Evolutionary conservation across 2,329 filamentous ascomycete genomes (phyloP).

Genomic region (Diaporthe sp.): DNA sequence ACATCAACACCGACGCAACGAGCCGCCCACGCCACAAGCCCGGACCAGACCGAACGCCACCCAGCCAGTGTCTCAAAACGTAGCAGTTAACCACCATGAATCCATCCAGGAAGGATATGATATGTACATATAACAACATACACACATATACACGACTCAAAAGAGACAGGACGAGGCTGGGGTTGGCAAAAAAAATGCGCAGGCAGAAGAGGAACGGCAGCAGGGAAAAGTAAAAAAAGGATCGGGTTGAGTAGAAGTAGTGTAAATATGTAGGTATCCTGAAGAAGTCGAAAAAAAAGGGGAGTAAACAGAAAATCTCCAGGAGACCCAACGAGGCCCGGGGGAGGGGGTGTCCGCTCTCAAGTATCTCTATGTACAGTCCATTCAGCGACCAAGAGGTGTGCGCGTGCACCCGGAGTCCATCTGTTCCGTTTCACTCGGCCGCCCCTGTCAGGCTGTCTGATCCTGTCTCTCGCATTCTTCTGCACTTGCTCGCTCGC

Average conservation of each 20-base stretch:
- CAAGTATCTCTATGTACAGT: conserved; percentile 26
- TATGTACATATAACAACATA: neutral
- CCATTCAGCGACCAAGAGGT: neutral
- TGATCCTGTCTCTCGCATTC: neutral
- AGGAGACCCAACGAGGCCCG: conserved; percentile 1
- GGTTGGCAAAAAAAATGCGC: neutral
- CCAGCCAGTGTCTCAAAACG: neutral
- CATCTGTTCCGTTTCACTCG: conserved; percentile 1
- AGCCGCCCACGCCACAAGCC: neutral
- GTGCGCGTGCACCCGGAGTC: neutral
- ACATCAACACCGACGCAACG: neutral
- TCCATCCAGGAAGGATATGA: neutral
- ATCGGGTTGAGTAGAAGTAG: conserved; percentile 1
- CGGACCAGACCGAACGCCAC: neutral
- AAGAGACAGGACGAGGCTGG: neutral
- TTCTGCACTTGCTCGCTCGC: neutral
- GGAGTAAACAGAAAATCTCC: neutral
- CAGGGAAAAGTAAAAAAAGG: neutral
- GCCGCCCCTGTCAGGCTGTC: neutral
- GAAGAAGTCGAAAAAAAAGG: conserved; percentile 10
- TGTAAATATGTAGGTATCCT: conserved; percentile 34
- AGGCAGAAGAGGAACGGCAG: neutral
- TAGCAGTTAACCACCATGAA: neutral
- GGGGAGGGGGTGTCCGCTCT: neutral
- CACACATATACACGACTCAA: neutral